These are phyloP conservation scores for Agrostemma githago DNA, from an alignment of 148 eudicot species.

Conservation along the genomic window DNA sequence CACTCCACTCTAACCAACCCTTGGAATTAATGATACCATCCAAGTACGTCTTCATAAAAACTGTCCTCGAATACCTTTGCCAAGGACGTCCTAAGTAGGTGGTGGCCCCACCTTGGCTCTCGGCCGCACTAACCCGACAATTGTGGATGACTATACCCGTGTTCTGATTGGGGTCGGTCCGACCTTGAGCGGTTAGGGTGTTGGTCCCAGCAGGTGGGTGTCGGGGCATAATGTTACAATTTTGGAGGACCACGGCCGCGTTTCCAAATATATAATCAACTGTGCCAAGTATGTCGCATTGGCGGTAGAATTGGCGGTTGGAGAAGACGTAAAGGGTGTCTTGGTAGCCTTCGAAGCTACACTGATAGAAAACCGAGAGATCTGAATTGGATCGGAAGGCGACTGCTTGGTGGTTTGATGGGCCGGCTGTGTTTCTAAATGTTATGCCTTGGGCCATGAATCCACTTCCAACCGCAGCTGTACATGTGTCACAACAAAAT, in stretches of 20 bases:
- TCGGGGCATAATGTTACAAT: constrained; percentile 57
- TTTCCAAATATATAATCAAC: constrained; percentile 80
- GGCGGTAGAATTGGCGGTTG: constrained; percentile 60
- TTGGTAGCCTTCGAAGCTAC: constrained; percentile 80
- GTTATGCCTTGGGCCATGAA: constrained; percentile 80
- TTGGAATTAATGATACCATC: constrained; percentile 48
- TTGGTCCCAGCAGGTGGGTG: constrained; percentile 40
- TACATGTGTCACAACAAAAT: not conserved
- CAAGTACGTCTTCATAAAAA: constrained; percentile 48
- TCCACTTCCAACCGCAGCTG: constrained; percentile 53
- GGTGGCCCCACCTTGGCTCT: constrained; percentile 31
- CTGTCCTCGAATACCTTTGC: constrained; percentile 61
- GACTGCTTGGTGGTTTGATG: constrained; percentile 70
- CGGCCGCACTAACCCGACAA: constrained; percentile 44
- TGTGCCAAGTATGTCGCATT: constrained; percentile 66
- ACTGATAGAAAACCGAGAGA: constrained; percentile 72
- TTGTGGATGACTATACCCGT: constrained; percentile 68
- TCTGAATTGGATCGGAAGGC: constrained; percentile 70
- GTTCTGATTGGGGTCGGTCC: constrained; percentile 75
- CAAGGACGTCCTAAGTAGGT: constrained; percentile 79
- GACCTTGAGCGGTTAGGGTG: constrained; percentile 73
- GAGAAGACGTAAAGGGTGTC: constrained; percentile 73
- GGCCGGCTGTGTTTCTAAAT: constrained; percentile 68
- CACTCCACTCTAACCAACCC: constrained; percentile 80
- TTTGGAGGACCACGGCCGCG: constrained; percentile 64